Percentiles rank a stretch among this genome's conserved stretches.
Evolutionary conservation across 371 early-diverging fungal genomes (phyloP).

Genomic region (Syncephalastrum monosporum): DNA sequence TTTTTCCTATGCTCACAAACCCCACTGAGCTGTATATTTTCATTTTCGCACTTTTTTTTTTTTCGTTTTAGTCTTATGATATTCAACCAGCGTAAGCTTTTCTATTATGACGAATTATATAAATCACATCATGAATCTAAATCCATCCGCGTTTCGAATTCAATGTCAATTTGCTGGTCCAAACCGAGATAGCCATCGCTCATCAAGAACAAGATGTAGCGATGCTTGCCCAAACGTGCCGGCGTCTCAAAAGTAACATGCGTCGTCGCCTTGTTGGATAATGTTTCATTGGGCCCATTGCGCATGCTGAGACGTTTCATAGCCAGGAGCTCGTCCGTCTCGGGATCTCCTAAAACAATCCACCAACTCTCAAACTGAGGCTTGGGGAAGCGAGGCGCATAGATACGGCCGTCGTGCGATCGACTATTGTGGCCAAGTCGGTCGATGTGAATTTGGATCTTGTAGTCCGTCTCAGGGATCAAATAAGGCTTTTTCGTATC

Average conservation of each 20-base stretch:
- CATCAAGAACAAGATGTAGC: constrained; percentile 59
- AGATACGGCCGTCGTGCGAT: constrained; percentile 62
- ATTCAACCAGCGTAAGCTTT: constrained; percentile 9
- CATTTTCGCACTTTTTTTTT: constrained; percentile 3
- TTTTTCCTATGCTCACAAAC: constrained; percentile 9
- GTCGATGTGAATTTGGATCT: constrained; percentile 44
- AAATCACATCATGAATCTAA: constrained; percentile 17
- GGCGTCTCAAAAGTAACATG: constrained; percentile 65
- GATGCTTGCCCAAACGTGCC: constrained; percentile 59
- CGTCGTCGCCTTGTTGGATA: constrained; percentile 41
- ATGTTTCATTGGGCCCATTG: constrained; percentile 50
- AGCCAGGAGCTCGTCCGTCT: constrained; percentile 66
- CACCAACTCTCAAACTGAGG: constrained; percentile 92
- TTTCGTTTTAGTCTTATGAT: constrained; percentile 8
- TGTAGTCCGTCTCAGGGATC: constrained; percentile 50
- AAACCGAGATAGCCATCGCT: constrained; percentile 86
- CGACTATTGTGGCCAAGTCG: constrained; percentile 31
- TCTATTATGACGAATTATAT: constrained; percentile 10
- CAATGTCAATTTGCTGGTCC: constrained; percentile 61
- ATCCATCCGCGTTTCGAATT: constrained; percentile 50
- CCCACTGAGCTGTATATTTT: constrained; percentile 10
- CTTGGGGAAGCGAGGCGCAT: constrained; percentile 84
- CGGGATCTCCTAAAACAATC: constrained; percentile 73
- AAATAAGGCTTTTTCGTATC: constrained; percentile 43
- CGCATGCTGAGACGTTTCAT: constrained; percentile 77